phyloP scores from a whole-genome alignment of 1,284 basidiomycete genomes.

The Blastosporella zonata region DNA sequence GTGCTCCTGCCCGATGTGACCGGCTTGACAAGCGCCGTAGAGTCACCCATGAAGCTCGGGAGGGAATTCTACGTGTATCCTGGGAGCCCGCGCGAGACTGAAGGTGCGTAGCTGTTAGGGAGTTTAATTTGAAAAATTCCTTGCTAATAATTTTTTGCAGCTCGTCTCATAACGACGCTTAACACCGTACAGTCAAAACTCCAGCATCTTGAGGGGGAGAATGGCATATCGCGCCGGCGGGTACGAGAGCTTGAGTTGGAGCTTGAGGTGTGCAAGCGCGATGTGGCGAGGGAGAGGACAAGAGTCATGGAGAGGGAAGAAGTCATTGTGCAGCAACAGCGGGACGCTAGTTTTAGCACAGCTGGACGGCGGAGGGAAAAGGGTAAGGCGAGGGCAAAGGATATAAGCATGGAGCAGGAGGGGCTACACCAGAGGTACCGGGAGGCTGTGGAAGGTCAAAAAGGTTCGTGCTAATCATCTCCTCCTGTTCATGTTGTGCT shows the following conservation, averaged over 20 bases:
- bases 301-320: conserved; percentile 56
- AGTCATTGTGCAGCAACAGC: conserved; percentile 34
- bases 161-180: conserved; percentile 58
- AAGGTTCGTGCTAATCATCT: conserved; percentile 46
- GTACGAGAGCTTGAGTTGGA: conserved; percentile 82
- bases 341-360: conserved; percentile 29
- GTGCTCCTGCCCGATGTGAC: conserved; percentile 76
- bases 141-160: conserved; percentile 32
- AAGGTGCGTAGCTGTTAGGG: conserved; percentile 40
- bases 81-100: conserved; percentile 49
- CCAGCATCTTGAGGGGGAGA: conserved; percentile 74
- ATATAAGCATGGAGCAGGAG: conserved; percentile 34
- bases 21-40: conserved; percentile 71
- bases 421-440: conserved; percentile 51
- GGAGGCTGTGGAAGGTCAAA: conserved; percentile 80
- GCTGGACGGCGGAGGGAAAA: conserved; percentile 34
- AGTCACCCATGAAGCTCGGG: conserved; percentile 59
- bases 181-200: conserved; percentile 64
- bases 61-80: conserved; percentile 50
- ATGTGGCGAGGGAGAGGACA: conserved; percentile 66
- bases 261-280: conserved; percentile 71
- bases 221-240: conserved; percentile 70
- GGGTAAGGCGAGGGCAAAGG: conserved; percentile 37
- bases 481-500: not conserved
- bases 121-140: conserved; percentile 4